Percentiles rank a stretch among this genome's conserved stretches.
phyloP scores from a whole-genome alignment of 2,329 filamentous ascomycete genomes.

The Alternaria arborescens region DNA sequence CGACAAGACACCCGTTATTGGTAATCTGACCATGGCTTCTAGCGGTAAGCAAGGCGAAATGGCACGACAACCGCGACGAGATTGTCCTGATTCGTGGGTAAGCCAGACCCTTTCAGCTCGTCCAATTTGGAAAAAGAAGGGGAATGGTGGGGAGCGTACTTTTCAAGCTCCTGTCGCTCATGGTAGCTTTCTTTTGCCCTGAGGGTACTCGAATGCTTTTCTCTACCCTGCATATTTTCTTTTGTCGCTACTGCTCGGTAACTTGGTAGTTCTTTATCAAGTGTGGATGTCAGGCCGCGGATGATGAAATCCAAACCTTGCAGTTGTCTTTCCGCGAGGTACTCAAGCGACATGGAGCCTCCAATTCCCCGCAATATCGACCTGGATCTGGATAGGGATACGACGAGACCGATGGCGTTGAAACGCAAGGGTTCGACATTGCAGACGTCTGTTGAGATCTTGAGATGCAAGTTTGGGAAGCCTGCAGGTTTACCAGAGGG shows the following conservation, averaged over 20 bases:
- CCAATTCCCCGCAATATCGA: slow-evolving; percentile 25
- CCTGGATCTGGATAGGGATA: slow-evolving; percentile 24
- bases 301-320: slow-evolving; percentile 29
- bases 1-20: slow-evolving; percentile 17
- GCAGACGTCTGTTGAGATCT: slow-evolving; percentile 43
- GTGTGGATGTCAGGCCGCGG: slow-evolving; percentile 9
- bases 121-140: slow-evolving; percentile 10
- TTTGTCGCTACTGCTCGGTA: slow-evolving; percentile 2
- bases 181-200: slow-evolving; percentile 3
- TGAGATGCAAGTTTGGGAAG: slow-evolving; percentile 42
- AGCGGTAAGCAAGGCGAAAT: slow-evolving; percentile 20
- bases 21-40: slow-evolving; percentile 17
- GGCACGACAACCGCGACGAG: slow-evolving; percentile 12
- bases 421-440: slow-evolving; percentile 37
- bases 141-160: slow-evolving; percentile 10
- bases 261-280: slow-evolving; percentile 5
- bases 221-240: slow-evolving; percentile 9
- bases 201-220: slow-evolving; percentile 1
- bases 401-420: slow-evolving; percentile 11
- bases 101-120: slow-evolving; percentile 5
- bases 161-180: slow-evolving; percentile 12
- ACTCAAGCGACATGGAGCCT: slow-evolving; percentile 25
- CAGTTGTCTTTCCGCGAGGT: slow-evolving; percentile 23
- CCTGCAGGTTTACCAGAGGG: slow-evolving; percentile 17
- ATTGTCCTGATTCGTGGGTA: slow-evolving; percentile 22